phyloP scores from a whole-genome alignment of 73 alveolate species.

The Urostyla sp. region DNA sequence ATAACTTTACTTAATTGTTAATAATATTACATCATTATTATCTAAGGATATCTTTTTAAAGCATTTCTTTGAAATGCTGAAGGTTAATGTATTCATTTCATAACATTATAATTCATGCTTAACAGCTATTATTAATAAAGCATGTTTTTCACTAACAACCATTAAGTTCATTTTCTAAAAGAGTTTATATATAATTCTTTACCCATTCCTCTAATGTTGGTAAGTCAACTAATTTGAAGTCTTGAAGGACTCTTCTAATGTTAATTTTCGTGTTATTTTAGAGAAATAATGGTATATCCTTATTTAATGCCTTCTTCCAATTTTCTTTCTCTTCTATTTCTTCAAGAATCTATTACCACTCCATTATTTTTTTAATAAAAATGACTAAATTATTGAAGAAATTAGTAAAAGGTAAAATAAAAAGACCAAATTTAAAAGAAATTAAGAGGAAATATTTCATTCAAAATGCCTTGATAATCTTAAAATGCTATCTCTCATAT shows the following conservation, averaged over 20 bases:
- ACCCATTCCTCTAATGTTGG: conserved; percentile 1
- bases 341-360: conserved; percentile 23
- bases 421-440: no score
- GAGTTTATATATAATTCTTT: neutral
- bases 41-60: neutral
- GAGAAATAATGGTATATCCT: conserved; percentile 33
- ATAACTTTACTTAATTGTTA: neutral
- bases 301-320: neutral
- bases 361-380: conserved; percentile 1
- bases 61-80: neutral
- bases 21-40: conserved; percentile 1
- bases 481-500: conserved; percentile 14
- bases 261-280: neutral
- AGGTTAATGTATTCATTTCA: neutral
- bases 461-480: no score
- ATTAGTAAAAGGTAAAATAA: no score
- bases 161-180: conserved; percentile 55
- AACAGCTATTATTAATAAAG: conserved; percentile 22
- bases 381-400: no score
- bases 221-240: neutral
- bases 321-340: neutral
- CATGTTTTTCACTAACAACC: conserved; percentile 44
- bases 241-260: neutral
- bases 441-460: no score
- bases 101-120: conserved; percentile 2